phyloP scores from a whole-genome alignment of 2,329 filamentous ascomycete genomes.

The Stagonosporopsis rhizophila region DNA sequence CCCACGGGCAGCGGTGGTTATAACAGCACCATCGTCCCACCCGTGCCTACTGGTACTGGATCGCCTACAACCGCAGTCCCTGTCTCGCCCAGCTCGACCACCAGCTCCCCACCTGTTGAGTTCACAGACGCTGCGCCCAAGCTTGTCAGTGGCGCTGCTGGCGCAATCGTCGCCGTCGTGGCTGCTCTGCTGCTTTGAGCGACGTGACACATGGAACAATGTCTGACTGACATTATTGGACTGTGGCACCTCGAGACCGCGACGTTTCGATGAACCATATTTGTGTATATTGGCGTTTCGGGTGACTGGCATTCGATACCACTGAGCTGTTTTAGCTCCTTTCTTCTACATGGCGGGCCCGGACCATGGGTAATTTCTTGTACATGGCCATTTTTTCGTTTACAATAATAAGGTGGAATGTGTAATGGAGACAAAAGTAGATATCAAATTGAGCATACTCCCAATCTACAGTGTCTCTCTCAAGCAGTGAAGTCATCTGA shows the following conservation, averaged over 20 bases:
- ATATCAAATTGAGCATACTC: background rate
- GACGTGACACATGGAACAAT: constrained; percentile 1
- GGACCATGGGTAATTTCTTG: constrained; percentile 18
- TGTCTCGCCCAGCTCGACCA: constrained; percentile 22
- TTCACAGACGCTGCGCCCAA: constrained; percentile 31
- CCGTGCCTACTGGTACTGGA: constrained; percentile 14
- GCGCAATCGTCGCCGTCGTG: constrained; percentile 29
- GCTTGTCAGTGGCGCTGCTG: constrained; percentile 31
- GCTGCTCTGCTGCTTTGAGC: constrained; percentile 37
- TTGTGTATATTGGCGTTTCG: constrained; percentile 27
- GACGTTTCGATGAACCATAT: background rate
- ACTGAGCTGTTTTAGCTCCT: constrained; percentile 6
- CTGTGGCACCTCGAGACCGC: background rate
- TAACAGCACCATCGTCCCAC: constrained; percentile 15
- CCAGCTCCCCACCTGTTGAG: constrained; percentile 22
- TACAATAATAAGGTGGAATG: background rate
- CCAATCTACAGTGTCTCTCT: background rate
- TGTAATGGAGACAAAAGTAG: constrained; percentile 11
- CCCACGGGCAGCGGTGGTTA: constrained; percentile 25
- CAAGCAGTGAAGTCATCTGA: background rate
- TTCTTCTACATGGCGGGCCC: constrained; percentile 12
- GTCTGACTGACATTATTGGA: background rate
- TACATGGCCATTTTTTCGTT: constrained; percentile 19
- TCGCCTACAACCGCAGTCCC: constrained; percentile 20
- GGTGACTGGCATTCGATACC: constrained; percentile 28